Conservation (phyloP, 345 rosid genomes). For the Eucalyptus globulus region DNA sequence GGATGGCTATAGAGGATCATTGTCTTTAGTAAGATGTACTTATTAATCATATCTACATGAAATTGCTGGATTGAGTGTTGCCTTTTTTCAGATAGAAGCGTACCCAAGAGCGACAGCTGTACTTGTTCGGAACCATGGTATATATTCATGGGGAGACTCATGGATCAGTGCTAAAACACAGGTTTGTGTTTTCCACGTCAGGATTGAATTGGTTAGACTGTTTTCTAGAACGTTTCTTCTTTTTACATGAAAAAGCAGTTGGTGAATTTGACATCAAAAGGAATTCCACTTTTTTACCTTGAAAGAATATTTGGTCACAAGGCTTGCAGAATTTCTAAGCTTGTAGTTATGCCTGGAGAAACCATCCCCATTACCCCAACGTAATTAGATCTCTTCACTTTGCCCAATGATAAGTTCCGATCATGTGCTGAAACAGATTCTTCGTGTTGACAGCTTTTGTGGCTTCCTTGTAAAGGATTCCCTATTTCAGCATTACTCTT, state of each 20-base stretch:
- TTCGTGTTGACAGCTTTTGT: neutral
- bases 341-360: neutral
- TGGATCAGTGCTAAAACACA: conserved; percentile 99
- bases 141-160: conserved; percentile 93
- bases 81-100: conserved; percentile 51
- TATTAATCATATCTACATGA: neutral
- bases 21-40: neutral
- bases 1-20: neutral
- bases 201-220: neutral
- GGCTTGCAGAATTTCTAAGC: neutral
- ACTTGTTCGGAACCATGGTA: conserved; percentile 91
- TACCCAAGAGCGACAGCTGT: conserved; percentile 94
- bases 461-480: neutral
- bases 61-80: neutral
- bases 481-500: neutral
- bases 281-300: neutral
- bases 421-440: neutral
- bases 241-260: neutral
- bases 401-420: neutral
- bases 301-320: neutral
- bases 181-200: conserved; percentile 27
- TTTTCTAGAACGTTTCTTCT: neutral
- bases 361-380: neutral
- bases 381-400: neutral
- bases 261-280: neutral